phyloP scores from a whole-genome alignment of 371 early-diverging fungal species.

The Apophysomyces trapeziformis region DNA sequence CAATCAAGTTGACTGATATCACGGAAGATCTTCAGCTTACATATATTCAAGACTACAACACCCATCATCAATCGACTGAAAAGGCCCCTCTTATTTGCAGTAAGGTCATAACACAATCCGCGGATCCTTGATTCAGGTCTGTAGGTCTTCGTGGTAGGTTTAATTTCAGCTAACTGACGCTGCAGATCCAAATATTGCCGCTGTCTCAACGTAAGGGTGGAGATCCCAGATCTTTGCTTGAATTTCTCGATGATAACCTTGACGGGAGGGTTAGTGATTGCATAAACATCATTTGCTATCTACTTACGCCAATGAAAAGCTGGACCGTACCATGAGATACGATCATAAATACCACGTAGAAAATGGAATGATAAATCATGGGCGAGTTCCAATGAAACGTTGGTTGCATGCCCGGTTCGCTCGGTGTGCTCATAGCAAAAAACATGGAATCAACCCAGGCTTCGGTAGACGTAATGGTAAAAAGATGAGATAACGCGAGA shows the following conservation, averaged over 20 bases:
- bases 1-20: neutral
- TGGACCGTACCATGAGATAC: constrained; percentile 63
- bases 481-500: constrained; percentile 48
- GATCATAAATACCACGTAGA: constrained; percentile 62
- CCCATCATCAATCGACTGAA: constrained; percentile 56
- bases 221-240: constrained; percentile 62
- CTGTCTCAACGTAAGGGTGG: constrained; percentile 57
- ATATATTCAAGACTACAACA: constrained; percentile 51
- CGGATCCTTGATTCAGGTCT: constrained; percentile 49
- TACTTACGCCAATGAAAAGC: constrained; percentile 62
- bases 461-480: constrained; percentile 63
- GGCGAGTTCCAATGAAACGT: constrained; percentile 44
- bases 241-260: constrained; percentile 66
- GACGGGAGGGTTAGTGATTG: neutral
- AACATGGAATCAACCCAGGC: constrained; percentile 61
- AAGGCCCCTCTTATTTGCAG: constrained; percentile 53
- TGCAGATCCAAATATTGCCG: constrained; percentile 61
- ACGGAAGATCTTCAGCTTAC: constrained; percentile 18
- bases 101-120: constrained; percentile 56
- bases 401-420: constrained; percentile 54
- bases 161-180: constrained; percentile 56
- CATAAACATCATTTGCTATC: neutral
- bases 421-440: constrained; percentile 56
- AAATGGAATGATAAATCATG: constrained; percentile 58
- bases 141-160: constrained; percentile 56